These are phyloP conservation scores for Otatea glauca DNA, from an alignment of 176 grass and related monocot genomes.

Conservation along the genomic window DNA sequence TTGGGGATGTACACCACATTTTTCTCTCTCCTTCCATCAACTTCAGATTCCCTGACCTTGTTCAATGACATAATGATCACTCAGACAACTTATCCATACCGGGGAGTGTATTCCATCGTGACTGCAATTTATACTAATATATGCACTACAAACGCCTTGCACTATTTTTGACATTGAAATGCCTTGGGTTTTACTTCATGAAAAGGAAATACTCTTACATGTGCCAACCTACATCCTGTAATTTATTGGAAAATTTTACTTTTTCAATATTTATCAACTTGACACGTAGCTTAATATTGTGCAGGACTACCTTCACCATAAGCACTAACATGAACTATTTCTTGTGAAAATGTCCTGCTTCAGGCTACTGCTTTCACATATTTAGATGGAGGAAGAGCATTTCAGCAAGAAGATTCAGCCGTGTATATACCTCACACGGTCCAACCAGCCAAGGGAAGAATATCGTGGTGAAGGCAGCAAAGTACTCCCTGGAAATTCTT, in stretches of 20 bases:
- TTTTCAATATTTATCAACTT: conserved; percentile 10
- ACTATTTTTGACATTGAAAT: conserved; percentile 12
- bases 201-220: conserved; percentile 6
- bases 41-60: conserved; percentile 89
- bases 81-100: conserved; percentile 29
- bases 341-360: conserved; percentile 26
- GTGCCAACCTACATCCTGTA: not conserved
- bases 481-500: conserved; percentile 77
- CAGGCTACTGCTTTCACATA: not conserved
- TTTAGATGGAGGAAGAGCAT: conserved; percentile 18
- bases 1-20: conserved; percentile 95
- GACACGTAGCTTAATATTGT: conserved; percentile 8
- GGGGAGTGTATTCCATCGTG: conserved; percentile 41
- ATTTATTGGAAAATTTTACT: not conserved
- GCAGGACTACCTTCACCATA: conserved; percentile 2
- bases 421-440: conserved; percentile 72
- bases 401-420: not conserved
- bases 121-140: conserved; percentile 32
- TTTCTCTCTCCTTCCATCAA: conserved; percentile 79
- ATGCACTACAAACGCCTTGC: not conserved
- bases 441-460: conserved; percentile 97
- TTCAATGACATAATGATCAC: conserved; percentile 58
- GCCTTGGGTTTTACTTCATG: not conserved
- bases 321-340: conserved; percentile 17
- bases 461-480: conserved; percentile 74